Evolutionary conservation across 1,284 basidiomycete genomes (phyloP).

Genomic region (Anthracocystis setariae): DNA sequence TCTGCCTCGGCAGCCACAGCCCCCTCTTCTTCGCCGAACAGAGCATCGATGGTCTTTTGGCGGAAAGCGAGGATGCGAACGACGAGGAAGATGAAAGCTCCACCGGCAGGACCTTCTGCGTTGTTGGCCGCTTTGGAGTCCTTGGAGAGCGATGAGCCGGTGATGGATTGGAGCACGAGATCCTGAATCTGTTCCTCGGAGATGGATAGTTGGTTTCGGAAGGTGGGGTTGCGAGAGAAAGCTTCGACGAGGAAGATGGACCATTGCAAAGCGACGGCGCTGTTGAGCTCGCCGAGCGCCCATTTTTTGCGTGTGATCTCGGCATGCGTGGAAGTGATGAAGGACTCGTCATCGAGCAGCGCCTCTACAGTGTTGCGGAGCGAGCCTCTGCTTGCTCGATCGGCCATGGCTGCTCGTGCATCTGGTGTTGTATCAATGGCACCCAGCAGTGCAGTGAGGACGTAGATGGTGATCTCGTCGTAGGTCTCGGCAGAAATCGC

Average conservation of each 20-base stretch:
- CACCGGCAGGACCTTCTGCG: conserved; percentile 79
- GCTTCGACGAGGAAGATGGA: conserved; percentile 73
- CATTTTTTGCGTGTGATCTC: conserved; percentile 70
- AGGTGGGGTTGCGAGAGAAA: conserved; percentile 50
- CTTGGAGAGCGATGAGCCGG: conserved; percentile 42
- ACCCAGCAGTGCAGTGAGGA: conserved; percentile 76
- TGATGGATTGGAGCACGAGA: conserved; percentile 49
- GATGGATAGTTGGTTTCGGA: conserved; percentile 54
- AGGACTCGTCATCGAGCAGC: conserved; percentile 57
- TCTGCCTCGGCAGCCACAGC: conserved; percentile 52
- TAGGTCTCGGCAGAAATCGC: conserved; percentile 49
- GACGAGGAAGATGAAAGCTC: conserved; percentile 81
- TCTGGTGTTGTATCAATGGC: conserved; percentile 76
- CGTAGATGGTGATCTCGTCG: conserved; percentile 74
- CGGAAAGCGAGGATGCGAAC: conserved; percentile 67
- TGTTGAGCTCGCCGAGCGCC: conserved; percentile 80
- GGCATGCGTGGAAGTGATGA: conserved; percentile 63
- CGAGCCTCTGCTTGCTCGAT: conserved; percentile 41
- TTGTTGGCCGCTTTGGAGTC: conserved; percentile 73
- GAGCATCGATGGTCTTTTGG: conserved; percentile 59
- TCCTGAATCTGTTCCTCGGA: conserved; percentile 56
- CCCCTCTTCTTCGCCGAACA: conserved; percentile 73
- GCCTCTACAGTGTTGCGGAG: conserved; percentile 41
- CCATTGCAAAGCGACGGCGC: conserved; percentile 84
- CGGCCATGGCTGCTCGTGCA: conserved; percentile 49